Conservation (phyloP, 305 asterid species). For the Galium porrigens region DNA sequence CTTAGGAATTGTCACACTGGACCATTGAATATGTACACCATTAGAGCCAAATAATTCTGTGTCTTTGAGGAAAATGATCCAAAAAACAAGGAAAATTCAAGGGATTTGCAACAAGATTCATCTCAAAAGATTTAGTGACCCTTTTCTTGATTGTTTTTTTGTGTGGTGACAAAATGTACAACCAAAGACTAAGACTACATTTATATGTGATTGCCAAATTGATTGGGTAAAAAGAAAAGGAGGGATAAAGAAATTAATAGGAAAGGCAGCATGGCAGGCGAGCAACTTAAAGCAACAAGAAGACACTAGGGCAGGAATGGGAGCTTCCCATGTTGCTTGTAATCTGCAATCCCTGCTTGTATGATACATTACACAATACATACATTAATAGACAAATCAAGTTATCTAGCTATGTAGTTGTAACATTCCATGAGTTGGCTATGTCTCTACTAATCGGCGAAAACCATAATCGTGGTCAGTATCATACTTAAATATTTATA, state of each 20-base stretch:
- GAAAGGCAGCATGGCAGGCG: slow-evolving; percentile 17
- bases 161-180: neutral
- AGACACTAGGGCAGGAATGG: slow-evolving; percentile 14
- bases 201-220: neutral
- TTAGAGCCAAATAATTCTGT: neutral
- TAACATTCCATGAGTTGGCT: too few species aligned
- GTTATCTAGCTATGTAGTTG: too few species aligned
- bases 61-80: slow-evolving; percentile 2
- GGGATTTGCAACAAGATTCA: slow-evolving; percentile 9
- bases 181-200: neutral
- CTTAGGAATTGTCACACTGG: slow-evolving; percentile 1
- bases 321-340: slow-evolving; percentile 18
- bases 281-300: slow-evolving; percentile 19
- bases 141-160: neutral
- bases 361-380: neutral
- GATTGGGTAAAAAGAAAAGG: neutral
- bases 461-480: too few species aligned
- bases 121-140: neutral
- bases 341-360: slow-evolving; percentile 4
- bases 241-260: slow-evolving; percentile 3
- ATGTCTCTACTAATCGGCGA: too few species aligned
- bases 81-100: neutral
- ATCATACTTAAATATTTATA: neutral
- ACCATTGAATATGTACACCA: neutral
- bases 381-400: neutral